These are phyloP conservation scores for Quercus phellos DNA, from an alignment of 331 rosid species.

Conservation along the genomic window DNA sequence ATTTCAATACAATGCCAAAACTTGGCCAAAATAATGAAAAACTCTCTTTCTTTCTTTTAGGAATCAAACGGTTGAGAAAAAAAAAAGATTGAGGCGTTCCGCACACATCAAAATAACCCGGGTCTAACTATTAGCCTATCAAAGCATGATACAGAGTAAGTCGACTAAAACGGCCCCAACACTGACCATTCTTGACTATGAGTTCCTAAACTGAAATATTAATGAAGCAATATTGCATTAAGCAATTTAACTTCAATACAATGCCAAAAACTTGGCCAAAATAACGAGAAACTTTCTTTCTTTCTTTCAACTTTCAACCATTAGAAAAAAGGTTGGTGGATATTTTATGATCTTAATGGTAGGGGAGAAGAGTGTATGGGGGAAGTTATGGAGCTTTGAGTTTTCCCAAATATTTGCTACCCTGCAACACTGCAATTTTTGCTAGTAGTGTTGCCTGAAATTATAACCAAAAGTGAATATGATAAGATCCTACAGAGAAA, in stretches of 20 bases:
- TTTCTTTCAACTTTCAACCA: slow-evolving; percentile 22
- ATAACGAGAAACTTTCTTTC: background rate
- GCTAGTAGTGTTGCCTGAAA: slow-evolving; percentile 47
- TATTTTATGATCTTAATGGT: slow-evolving; percentile 23
- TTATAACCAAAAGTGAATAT: slow-evolving; percentile 45
- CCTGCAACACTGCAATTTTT: slow-evolving; percentile 46
- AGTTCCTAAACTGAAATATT: background rate
- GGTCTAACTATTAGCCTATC: no score
- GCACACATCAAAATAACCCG: no score
- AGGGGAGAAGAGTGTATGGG: slow-evolving; percentile 75
- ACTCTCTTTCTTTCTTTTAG: no score
- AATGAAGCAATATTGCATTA: no score
- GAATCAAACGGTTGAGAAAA: no score
- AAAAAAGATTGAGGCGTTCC: no score
- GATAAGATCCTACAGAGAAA: slow-evolving; percentile 52
- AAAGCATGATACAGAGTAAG: no score
- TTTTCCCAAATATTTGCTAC: slow-evolving; percentile 40
- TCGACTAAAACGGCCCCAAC: no score
- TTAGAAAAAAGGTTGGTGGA: slow-evolving; percentile 22
- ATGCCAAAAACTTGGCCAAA: background rate
- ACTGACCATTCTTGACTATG: background rate
- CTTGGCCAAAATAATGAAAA: no score
- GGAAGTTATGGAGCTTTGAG: slow-evolving; percentile 63
- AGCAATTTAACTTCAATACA: background rate
- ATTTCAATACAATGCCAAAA: no score